These are phyloP conservation scores for Moricandia moricandioides DNA, from an alignment of 345 rosid species.

Conservation along the genomic window DNA sequence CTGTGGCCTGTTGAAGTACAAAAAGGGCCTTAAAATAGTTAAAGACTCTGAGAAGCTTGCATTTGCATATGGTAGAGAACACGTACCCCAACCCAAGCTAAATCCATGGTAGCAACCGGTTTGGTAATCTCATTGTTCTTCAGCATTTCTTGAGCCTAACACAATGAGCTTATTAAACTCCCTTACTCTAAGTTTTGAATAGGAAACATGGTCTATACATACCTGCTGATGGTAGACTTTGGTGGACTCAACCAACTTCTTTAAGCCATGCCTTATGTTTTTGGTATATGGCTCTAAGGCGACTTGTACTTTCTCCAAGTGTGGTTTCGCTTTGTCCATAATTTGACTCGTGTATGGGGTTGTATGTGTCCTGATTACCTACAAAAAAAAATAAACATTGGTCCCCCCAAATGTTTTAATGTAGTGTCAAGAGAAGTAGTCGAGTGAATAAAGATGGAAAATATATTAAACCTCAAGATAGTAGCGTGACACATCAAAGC, in stretches of 20 bases:
- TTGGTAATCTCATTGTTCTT: conserved; percentile 43
- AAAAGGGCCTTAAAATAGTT: neutral
- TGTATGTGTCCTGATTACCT: conserved; percentile 38
- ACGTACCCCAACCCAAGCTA: conserved; percentile 54
- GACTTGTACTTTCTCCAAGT: conserved; percentile 29
- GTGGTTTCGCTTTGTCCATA: conserved; percentile 38
- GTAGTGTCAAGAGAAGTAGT: neutral
- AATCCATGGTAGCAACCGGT: conserved; percentile 44
- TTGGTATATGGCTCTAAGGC: conserved; percentile 42
- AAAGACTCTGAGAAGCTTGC: neutral
- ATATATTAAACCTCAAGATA: conserved; percentile 39
- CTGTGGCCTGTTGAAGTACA: conserved; percentile 36
- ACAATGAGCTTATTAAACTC: conserved; percentile 4
- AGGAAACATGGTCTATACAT: neutral
- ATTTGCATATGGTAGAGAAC: neutral
- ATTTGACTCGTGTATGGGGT: conserved; percentile 38
- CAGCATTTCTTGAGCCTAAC: conserved; percentile 44
- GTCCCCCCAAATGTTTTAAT: neutral
- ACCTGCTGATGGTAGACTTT: conserved; percentile 39
- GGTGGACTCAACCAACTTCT: conserved; percentile 31
- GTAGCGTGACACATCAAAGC: conserved; percentile 16
- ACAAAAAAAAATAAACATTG: neutral
- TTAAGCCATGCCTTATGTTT: conserved; percentile 20
- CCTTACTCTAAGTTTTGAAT: neutral
- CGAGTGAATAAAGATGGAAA: neutral